Evolutionary conservation across 257 asterid species (phyloP), one percentile per base, ranked within the genome.

Genomic region (Misopates orontium): DNA sequence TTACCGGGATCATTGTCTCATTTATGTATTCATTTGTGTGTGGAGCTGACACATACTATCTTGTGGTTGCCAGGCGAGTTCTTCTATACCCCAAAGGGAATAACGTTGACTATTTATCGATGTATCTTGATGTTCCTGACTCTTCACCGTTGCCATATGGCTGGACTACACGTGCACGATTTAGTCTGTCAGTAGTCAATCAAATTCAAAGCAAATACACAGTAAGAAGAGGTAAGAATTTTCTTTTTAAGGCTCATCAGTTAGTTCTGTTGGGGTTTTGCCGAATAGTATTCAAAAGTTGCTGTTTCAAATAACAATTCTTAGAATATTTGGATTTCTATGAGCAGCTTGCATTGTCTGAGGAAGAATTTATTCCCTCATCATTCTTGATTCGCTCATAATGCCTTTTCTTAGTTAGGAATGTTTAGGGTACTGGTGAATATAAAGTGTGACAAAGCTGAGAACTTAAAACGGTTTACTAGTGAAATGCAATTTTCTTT

Each of bases 101-200:
- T 79, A 92, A 92, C 71, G 96, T 87, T 74, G 96, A 90, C 50
- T 82, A 66, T 79, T 68, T 93, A 75, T 93, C 99, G 2, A 87
- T 90, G 96, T 89, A 93, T 71, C 78, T 93, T 70, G 98, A 93
- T 59, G 98, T 87, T 76, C 95, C 97, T 65, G 97, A 93, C 73
- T 83, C 97, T 59, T 48, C 85, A 66, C 23, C 75, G 42, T 83
- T 93, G 85, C 94, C 91, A 0, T 85, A 89, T 77, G 98, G 97
- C 60, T 93, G 98, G 98, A 84, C 71, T 78, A 83, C 97, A 80
- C 84, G 77, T 76, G 97, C 98, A 1, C 98, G 87, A 75, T 93
- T 93, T 77, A 93, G 91, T 85, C 76, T 93, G 86, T 82, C 98
- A 16, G 79, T 93, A 66, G 94, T 93, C 61, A 93, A 89, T 78